phyloP scores from a whole-genome alignment of 768 basidiomycete species.

The Phlebiopsis gigantea region DNA sequence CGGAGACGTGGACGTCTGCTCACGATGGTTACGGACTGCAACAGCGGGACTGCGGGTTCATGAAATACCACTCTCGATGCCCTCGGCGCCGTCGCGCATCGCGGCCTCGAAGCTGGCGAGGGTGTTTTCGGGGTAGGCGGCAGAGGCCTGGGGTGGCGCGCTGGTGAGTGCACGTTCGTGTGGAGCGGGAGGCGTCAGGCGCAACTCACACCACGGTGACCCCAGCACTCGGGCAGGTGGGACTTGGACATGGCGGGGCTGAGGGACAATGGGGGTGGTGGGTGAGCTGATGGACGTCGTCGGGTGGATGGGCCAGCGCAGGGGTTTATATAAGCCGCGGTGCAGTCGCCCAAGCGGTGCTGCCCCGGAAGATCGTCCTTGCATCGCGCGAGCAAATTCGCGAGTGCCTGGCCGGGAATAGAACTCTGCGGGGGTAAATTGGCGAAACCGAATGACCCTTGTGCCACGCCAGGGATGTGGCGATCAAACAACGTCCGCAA shows the following conservation, averaged over 20 bases:
- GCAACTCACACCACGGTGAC: constrained; percentile 57
- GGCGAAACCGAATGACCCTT: background rate
- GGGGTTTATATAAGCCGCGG: constrained; percentile 10
- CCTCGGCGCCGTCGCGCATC: constrained; percentile 92
- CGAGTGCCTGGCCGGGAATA: background rate
- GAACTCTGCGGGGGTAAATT: background rate
- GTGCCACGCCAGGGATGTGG: background rate
- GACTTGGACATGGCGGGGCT: constrained; percentile 15
- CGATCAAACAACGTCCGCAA: background rate
- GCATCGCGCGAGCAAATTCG: background rate
- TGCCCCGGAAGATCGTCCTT: constrained; percentile 5
- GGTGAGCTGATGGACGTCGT: constrained; percentile 9
- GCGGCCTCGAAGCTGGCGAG: constrained; percentile 93
- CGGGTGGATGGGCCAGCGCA: constrained; percentile 2
- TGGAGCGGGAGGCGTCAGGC: constrained; percentile 6
- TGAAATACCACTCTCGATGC: constrained; percentile 93
- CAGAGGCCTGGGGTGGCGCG: constrained; percentile 57
- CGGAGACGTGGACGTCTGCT: constrained; percentile 91
- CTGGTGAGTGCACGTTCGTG: background rate
- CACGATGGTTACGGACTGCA: constrained; percentile 41
- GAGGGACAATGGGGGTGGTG: constrained; percentile 8
- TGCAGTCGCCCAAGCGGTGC: background rate
- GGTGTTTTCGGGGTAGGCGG: constrained; percentile 89
- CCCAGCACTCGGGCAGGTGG: constrained; percentile 64
- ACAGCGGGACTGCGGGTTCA: constrained; percentile 9